Evolutionary conservation across 2,329 filamentous ascomycete species (phyloP), one percentile per base, ranked within the genome.

Genomic region (Cladophialophora yegresii): DNA sequence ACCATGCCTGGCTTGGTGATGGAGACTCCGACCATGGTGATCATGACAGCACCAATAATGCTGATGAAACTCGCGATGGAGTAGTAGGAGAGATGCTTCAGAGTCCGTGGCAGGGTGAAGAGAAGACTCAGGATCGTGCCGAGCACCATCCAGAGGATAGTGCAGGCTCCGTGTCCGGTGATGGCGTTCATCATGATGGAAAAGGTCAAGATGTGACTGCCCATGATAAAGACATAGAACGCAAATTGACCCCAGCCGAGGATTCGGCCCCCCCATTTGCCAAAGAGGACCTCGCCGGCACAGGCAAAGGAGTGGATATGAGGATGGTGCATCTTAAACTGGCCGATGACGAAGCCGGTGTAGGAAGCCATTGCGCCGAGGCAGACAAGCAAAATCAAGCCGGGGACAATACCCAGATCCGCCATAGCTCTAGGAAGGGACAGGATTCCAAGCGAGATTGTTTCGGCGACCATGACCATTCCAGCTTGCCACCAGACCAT

Each of bases 171-270:
- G 68, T 89, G 82, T 2, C 83, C 75, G 2, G 86, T 87, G 60
- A 91, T 79, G 58, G 82, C 85, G 70, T 87, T 86, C 76, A 90
- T 84, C 70, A 87, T 88, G 70, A 90, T 87, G 50, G 82, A 83
- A 67, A 90, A 90, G 0, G 87, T 89, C 66, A 91, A 78, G 60
- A 89, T 80, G 76, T 92, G 89, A 13, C 87, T 89, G 49, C 84
- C 86, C 76, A 89, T 87, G 70, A 90, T 83, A 76, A 91, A 89
- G 62, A 88, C 77, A 51, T 91, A 79, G 75, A 90, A 86, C 22
- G 90, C 74, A 20, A 83, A 77, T 70, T 89, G 87, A 69, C 83
- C 86, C 69, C 79, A 75, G 28, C 86, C 86, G 53, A 89, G 78
- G 32, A 91, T 70, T 73, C 89, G 85, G 65, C 85, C 83, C 0